phyloP scores from a whole-genome alignment of 306 rosid genomes.

The Adenanthera pavonina region DNA sequence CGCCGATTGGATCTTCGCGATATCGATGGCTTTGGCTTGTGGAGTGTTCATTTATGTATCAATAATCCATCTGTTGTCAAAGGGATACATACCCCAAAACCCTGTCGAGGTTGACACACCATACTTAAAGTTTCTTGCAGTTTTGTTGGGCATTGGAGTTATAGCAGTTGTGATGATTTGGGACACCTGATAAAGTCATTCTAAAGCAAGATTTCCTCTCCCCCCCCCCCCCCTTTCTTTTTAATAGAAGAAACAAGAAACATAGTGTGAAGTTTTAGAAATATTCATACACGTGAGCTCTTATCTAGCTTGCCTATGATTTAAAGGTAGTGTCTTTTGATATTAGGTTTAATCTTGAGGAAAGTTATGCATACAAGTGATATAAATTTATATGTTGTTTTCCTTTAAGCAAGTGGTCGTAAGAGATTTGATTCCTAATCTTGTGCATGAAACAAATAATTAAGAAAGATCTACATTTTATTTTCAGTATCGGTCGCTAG shows the following conservation, averaged over 20 bases:
- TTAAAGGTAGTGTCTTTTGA: neutral
- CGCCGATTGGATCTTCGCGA: conserved; percentile 80
- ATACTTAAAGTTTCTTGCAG: conserved; percentile 61
- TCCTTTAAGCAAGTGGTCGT: too few species aligned
- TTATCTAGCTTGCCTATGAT: neutral
- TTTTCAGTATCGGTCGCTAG: too few species aligned
- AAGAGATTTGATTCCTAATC: too few species aligned
- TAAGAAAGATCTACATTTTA: too few species aligned
- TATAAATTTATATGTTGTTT: too few species aligned
- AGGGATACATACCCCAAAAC: conserved; percentile 60
- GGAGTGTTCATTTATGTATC: conserved; percentile 87
- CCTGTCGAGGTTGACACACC: conserved; percentile 49
- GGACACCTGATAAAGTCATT: conserved; percentile 67
- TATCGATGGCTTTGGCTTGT: conserved; percentile 81
- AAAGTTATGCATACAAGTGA: neutral
- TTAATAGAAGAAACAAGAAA: neutral
- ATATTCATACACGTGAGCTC: conserved; percentile 54
- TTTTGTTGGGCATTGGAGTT: conserved; percentile 67
- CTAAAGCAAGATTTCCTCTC: conserved; percentile 5
- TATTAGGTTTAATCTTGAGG: conserved; percentile 8
- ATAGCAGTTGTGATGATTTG: conserved; percentile 87
- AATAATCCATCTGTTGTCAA: conserved; percentile 69
- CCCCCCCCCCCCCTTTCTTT: too few species aligned
- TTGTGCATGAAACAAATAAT: too few species aligned
- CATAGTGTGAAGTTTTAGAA: conserved; percentile 69